Base-by-base conservation (phyloP, 1,284 basidiomycete genomes). In the Ceratobasidium sp. region DNA sequence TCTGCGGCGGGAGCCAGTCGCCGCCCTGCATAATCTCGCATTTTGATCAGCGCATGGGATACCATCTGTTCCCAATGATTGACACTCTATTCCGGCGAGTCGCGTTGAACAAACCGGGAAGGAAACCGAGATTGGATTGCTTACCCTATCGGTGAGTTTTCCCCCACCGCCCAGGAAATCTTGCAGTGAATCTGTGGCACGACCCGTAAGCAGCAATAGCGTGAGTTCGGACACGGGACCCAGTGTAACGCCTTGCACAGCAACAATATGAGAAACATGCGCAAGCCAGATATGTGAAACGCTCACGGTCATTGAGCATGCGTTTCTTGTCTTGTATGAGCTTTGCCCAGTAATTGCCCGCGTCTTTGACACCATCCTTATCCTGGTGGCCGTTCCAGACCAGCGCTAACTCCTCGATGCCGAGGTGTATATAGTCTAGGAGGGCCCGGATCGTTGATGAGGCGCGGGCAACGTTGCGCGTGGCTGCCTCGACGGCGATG, bases 81-180 rank as follows among this genome's bases (percentile, higher is more conserved):
- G 60, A 73, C 65, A 58, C 71, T 72, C 74, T 75, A 60, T 26
- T 41, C 39, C 50, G 52, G 9, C 28, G 39, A 67, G 34, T 61
- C n/a, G 45, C 43, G 41, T 28, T 28, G 23, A 26, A 61, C 59
- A 46, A 46, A 46, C 26, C 34, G 9, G 53, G 53, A 46, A 61
- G 18, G 43, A 34, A 46, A 26, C 23, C 59, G 43, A 61, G 23
- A 45, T 46, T 28, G 41, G 8, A 14, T 45, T 21, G 75, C 81
- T 76, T 81, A 92, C 92, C 79, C 92, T 84, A 80, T 93, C 92
- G 74, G 89, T 92, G 84, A 90, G 90, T 77, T 89, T 88, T 76
- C 92, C 91, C 23, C 86, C 86, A 76, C 90, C 91, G 18, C 89
- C 88, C 64, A 93, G 83, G 78, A 90, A 91, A 79, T 93, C 92